Conservation (phyloP, 1,139 yeast species). For the Pichia sp. region DNA sequence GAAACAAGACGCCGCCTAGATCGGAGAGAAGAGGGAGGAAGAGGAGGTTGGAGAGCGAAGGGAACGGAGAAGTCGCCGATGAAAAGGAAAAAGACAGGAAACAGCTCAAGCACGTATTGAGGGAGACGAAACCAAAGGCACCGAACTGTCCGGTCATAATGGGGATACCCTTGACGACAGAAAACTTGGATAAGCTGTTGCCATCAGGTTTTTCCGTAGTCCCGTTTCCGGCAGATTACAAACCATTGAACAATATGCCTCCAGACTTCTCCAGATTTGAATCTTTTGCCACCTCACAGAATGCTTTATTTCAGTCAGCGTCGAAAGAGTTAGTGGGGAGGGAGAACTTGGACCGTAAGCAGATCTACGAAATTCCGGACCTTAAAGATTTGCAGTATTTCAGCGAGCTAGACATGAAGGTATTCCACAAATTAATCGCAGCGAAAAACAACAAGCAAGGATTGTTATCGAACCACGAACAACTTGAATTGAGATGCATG, state of each 20-base stretch:
- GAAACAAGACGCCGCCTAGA: slow-evolving; percentile 16
- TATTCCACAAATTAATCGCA: slow-evolving; percentile 60
- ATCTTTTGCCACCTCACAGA: slow-evolving; percentile 19
- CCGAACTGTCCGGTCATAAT: slow-evolving; percentile 41
- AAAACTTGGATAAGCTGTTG: slow-evolving; percentile 45
- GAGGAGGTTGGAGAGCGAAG: slow-evolving; percentile 17
- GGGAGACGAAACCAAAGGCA: slow-evolving; percentile 31
- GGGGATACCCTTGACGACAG: slow-evolving; percentile 48
- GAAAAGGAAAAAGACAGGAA: slow-evolving; percentile 5
- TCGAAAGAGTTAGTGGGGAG: slow-evolving; percentile 19
- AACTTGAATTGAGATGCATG: slow-evolving; percentile 59
- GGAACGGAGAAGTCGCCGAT: slow-evolving; percentile 6
- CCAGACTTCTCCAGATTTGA: slow-evolving; percentile 37
- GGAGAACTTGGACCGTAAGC: slow-evolving; percentile 36
- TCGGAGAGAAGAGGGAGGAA: slow-evolving; percentile 11
- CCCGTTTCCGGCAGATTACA: slow-evolving; percentile 45
- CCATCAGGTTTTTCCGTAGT: slow-evolving; percentile 52
- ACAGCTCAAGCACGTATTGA: slow-evolving; percentile 7
- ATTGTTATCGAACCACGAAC: slow-evolving; percentile 46
- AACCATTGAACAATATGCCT: slow-evolving; percentile 33
- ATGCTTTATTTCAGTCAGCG: slow-evolving; percentile 37
- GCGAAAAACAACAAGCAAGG: slow-evolving; percentile 33
- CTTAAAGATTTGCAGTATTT: slow-evolving; percentile 60
- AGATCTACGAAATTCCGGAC: slow-evolving; percentile 56
- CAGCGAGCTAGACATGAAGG: slow-evolving; percentile 66